phyloP scores from a whole-genome alignment of 257 asterid species.

The Sherardia arvensis region DNA sequence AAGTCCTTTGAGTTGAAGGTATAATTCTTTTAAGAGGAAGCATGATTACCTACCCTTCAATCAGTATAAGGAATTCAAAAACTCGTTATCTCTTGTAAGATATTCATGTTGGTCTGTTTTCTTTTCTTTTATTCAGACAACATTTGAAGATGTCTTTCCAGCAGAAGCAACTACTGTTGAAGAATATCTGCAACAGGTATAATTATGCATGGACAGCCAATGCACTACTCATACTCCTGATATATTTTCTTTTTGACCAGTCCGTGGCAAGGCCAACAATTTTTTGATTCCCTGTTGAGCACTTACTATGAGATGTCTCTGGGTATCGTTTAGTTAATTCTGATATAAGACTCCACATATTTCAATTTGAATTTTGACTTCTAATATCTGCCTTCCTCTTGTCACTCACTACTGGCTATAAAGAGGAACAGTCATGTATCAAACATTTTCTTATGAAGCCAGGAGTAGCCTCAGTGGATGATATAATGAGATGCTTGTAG shows the following conservation, averaged over 20 bases:
- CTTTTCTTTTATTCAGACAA: constrained; percentile 45
- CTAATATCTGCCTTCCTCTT: not conserved
- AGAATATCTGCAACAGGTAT: constrained; percentile 94
- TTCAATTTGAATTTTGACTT: not conserved
- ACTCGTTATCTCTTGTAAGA: not conserved
- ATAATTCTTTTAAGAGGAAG: not conserved
- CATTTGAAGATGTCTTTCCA: constrained; percentile 94
- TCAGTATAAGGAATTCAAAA: not conserved
- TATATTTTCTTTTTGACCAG: not conserved
- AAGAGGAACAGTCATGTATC: not conserved
- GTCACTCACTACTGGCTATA: not conserved
- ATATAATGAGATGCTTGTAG: not conserved
- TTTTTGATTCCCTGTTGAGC: not conserved
- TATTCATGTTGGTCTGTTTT: constrained; percentile 8
- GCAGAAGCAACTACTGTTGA: constrained; percentile 94
- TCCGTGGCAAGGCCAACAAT: not conserved
- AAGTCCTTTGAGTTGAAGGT: constrained; percentile 96
- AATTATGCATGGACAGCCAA: constrained; percentile 4
- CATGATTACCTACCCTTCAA: not conserved
- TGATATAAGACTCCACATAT: not conserved
- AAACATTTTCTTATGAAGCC: not conserved
- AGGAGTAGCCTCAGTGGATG: not conserved
- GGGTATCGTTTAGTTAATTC: not conserved
- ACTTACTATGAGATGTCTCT: not conserved
- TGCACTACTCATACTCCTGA: not conserved